Evolutionary conservation across 352 stramenopile species (phyloP), one percentile per base, ranked within the genome.

Genomic region (Phytophthora meadii): DNA sequence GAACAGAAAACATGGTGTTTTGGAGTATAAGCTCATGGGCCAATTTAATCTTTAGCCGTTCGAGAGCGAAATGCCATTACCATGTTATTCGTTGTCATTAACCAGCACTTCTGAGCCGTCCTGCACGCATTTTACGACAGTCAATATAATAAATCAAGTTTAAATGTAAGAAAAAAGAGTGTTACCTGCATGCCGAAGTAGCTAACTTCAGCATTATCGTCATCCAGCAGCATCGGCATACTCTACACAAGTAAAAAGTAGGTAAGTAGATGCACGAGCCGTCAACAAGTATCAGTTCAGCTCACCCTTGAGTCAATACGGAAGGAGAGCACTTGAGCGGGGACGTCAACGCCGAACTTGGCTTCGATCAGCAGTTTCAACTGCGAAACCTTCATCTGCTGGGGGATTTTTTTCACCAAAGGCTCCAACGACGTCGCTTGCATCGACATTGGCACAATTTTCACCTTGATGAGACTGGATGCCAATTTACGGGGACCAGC

Each of bases 311-410:
- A 54, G 56, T 86, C 79, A 10, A 54, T 54, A 11, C 82, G 71
- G 42, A 89, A 92, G 2, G 86, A 89, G 10, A 94, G 69, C 32
- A 88, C 54, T 27, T 92, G 82, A 10, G 78, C 61, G 5, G 66
- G 54, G 4, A 74, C 65, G 5, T 75, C 59, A n/a, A 94, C 55
- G 10, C 86, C 83, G 54, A 89, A 90, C 47, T 92, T 94, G 45
- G 89, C 84, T 54, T 86, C 79, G 9, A 92, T 74, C 8, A 92
- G 73, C 6, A 87, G 61, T 47, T 92, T 92, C 9, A 94, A 48
- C 63, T 92, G 81, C 14, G 77, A 76, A 8, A 94, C 73, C 63
- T 86, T 92, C 83, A 94, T 92, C 53, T 83, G 85, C 40, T 90
- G 75, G 9, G 86, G 82, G 22, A 94, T 79, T 5, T 81, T 82